Evolutionary conservation across 2,329 filamentous ascomycete species (phyloP).

Genomic region (Diaporthe ilicicola): DNA sequence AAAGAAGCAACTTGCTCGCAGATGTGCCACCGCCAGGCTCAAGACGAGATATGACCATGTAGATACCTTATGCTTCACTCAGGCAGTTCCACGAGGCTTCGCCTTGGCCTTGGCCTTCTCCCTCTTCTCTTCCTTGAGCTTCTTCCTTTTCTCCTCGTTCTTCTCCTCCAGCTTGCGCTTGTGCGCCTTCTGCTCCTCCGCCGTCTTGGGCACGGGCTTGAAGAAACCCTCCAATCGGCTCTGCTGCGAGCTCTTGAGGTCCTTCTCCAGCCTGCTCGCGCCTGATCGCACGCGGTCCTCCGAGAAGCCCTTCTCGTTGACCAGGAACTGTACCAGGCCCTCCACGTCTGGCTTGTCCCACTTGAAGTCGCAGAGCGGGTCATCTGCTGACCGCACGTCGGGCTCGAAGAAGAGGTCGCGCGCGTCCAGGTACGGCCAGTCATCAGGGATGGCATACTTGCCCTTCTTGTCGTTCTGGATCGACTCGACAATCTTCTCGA

Average conservation of each 20-base stretch:
- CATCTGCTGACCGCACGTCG: conserved; percentile 83
- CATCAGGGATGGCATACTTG: conserved; percentile 88
- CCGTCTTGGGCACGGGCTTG: conserved; percentile 88
- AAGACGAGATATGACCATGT: neutral
- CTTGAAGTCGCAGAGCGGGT: conserved; percentile 93
- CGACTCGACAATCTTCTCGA: conserved; percentile 86
- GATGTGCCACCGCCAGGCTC: neutral
- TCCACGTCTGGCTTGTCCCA: conserved; percentile 96
- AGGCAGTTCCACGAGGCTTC: conserved; percentile 76
- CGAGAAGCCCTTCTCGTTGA: conserved; percentile 94
- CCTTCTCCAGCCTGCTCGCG: conserved; percentile 84
- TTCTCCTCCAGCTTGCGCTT: conserved; percentile 97
- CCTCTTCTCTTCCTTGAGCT: conserved; percentile 92
- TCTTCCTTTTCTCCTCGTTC: conserved; percentile 92
- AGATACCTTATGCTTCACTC: conserved; percentile 6
- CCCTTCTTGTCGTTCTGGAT: conserved; percentile 80
- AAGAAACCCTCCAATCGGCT: conserved; percentile 95
- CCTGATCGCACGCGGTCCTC: conserved; percentile 89
- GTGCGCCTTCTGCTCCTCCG: conserved; percentile 81
- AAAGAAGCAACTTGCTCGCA: neutral
- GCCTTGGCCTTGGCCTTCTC: conserved; percentile 91
- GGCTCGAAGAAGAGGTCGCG: conserved; percentile 91
- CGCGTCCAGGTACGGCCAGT: conserved; percentile 95
- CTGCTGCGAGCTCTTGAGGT: conserved; percentile 90
- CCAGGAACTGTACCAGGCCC: conserved; percentile 87